Conservation (phyloP, 768 basidiomycete species). For the Amylocystis lapponica region DNA sequence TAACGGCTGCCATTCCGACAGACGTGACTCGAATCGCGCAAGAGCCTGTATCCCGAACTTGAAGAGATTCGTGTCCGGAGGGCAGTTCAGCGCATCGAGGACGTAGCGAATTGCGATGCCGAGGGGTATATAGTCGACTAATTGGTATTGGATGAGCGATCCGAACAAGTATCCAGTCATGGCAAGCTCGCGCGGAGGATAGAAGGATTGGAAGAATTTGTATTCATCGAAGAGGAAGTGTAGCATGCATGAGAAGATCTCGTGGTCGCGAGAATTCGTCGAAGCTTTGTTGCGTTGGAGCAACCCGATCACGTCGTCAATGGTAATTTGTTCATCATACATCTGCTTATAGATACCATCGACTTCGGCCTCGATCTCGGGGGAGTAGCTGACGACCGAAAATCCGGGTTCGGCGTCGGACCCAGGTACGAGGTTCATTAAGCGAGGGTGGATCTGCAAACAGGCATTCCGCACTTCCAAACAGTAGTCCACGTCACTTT, state of each 20-base stretch:
- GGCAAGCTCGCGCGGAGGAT: conserved; percentile 86
- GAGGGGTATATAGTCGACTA: conserved; percentile 91
- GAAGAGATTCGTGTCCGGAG: conserved; percentile 90
- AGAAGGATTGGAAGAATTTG: conserved; percentile 97
- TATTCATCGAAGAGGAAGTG: conserved; percentile 99
- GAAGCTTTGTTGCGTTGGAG: conserved; percentile 85
- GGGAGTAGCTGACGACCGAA: conserved; percentile 77
- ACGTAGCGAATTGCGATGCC: conserved; percentile 97
- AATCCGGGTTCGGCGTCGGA: conserved; percentile 89
- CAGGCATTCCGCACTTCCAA: conserved; percentile 90
- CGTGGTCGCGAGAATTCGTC: conserved; percentile 78
- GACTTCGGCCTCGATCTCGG: conserved; percentile 89
- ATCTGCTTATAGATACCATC: conserved; percentile 96
- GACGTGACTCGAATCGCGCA: conserved; percentile 76
- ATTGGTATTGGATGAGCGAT: conserved; percentile 87
- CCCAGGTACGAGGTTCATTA: conserved; percentile 88
- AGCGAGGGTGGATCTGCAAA: conserved; percentile 90
- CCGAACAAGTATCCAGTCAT: conserved; percentile 98
- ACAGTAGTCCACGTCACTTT: conserved; percentile 79
- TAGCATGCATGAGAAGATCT: conserved; percentile 99
- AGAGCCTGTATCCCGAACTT: conserved; percentile 93
- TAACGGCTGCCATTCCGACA: conserved; percentile 89
- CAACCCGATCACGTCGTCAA: conserved; percentile 89
- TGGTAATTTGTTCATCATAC: conserved; percentile 92
- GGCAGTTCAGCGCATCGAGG: conserved; percentile 86